These are phyloP conservation scores for Fusarium piperis DNA, from an alignment of 2,329 filamentous ascomycete species.

Conservation along the genomic window DNA sequence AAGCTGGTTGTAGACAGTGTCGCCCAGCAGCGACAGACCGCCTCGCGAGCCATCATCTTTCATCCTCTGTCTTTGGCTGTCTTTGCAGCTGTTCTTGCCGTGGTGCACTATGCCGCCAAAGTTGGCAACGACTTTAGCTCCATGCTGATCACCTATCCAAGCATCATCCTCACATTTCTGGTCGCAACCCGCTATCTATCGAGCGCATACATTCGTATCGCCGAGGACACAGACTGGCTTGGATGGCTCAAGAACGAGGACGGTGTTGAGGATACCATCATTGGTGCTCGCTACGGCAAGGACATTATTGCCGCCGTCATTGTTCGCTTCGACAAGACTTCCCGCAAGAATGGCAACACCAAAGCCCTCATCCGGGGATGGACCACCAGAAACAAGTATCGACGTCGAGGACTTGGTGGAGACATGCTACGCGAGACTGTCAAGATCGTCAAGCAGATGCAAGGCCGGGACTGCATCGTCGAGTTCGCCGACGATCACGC, in stretches of 20 bases:
- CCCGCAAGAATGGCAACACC: slow-evolving; percentile 48
- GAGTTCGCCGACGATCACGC: slow-evolving; percentile 81
- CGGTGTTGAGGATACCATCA: slow-evolving; percentile 60
- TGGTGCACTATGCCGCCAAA: slow-evolving; percentile 54
- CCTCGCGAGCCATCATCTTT: slow-evolving; percentile 70
- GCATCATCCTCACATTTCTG: slow-evolving; percentile 70
- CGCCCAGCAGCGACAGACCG: slow-evolving; percentile 80
- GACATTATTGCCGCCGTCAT: slow-evolving; percentile 78
- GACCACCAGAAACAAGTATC: slow-evolving; percentile 78
- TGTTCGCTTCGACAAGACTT: slow-evolving; percentile 60
- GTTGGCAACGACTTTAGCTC: slow-evolving; percentile 61
- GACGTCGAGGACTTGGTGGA: slow-evolving; percentile 74
- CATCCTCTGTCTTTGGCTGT: slow-evolving; percentile 64
- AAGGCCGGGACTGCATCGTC: slow-evolving; percentile 68
- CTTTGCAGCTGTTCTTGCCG: slow-evolving; percentile 52
- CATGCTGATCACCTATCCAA: slow-evolving; percentile 64
- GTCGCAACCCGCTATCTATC: slow-evolving; percentile 69
- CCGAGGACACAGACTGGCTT: slow-evolving; percentile 71
- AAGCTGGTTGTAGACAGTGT: slow-evolving; percentile 82
- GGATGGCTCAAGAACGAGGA: slow-evolving; percentile 59
- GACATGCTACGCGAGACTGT: slow-evolving; percentile 79
- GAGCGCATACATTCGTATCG: slow-evolving; percentile 68
- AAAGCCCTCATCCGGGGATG: slow-evolving; percentile 79
- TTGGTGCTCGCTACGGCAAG: slow-evolving; percentile 72
- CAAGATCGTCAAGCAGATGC: slow-evolving; percentile 68